Evolutionary conservation across 2,329 filamentous ascomycete species (phyloP).

Genomic region (Colletotrichum horii): DNA sequence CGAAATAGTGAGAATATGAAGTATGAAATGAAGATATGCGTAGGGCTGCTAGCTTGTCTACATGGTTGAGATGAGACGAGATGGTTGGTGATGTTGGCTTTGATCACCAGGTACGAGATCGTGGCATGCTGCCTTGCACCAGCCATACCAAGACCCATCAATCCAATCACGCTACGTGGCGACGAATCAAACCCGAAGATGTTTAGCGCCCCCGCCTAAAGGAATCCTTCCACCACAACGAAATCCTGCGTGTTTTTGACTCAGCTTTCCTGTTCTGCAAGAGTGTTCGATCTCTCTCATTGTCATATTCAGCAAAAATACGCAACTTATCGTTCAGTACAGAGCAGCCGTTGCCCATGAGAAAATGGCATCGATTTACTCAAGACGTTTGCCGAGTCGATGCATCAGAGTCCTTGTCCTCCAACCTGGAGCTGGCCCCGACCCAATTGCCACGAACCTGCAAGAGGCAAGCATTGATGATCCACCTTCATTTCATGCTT

Average conservation of each 20-base stretch:
- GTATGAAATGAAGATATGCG: not conserved
- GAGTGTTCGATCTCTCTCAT: not conserved
- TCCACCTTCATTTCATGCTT: not conserved
- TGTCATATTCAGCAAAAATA: not conserved
- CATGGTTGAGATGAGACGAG: not conserved
- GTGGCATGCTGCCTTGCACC: not conserved
- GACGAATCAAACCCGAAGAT: not conserved
- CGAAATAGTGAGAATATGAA: not conserved
- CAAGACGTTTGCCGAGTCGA: not conserved
- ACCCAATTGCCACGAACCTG: not conserved
- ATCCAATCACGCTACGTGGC: not conserved
- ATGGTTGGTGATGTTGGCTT: not conserved
- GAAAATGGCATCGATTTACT: not conserved
- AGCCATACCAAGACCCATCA: not conserved
- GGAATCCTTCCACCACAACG: not conserved
- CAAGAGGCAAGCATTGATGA: not conserved
- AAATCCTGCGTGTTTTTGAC: not conserved
- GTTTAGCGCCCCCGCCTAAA: not conserved
- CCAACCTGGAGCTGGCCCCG: not conserved
- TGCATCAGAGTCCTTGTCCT: not conserved
- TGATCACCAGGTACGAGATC: not conserved
- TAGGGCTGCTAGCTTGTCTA: not conserved
- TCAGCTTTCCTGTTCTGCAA: not conserved
- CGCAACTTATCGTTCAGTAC: not conserved
- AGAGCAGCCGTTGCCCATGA: fast-evolving